phyloP scores from a whole-genome alignment of 1,284 basidiomycete species.

The Pseudozyma hubeiensis region DNA sequence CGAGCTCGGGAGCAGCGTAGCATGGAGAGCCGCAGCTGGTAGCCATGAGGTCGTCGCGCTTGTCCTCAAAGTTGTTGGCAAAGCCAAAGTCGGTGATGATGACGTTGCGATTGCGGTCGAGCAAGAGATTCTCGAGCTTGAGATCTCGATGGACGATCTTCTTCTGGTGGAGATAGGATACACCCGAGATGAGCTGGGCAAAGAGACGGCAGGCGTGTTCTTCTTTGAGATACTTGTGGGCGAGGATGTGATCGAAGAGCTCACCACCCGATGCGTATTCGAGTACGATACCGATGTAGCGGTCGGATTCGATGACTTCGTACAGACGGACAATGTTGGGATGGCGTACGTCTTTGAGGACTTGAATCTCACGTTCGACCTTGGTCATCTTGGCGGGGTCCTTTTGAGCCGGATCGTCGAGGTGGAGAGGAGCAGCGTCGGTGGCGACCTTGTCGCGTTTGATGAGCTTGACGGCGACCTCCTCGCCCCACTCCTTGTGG shows the following conservation, averaged over 20 bases:
- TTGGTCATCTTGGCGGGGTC: slow-evolving; percentile 83
- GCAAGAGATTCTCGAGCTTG: slow-evolving; percentile 96
- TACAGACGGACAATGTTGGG: slow-evolving; percentile 98
- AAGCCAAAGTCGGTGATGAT: slow-evolving; percentile 99
- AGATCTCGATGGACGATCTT: slow-evolving; percentile 99
- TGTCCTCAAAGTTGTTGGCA: slow-evolving; percentile 89
- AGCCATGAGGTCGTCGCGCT: slow-evolving; percentile 93
- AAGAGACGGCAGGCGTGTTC: slow-evolving; percentile 95
- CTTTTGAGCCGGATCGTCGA: slow-evolving; percentile 45
- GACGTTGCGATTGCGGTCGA: slow-evolving; percentile 96
- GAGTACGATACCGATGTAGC: slow-evolving; percentile 99
- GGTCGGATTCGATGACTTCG: slow-evolving; percentile 99
- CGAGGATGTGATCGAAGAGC: slow-evolving; percentile 98
- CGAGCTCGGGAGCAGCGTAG: slow-evolving; percentile 98
- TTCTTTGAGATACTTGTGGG: slow-evolving; percentile 95
- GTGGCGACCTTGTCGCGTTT: slow-evolving; percentile 91
- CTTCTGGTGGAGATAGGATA: slow-evolving; percentile 98
- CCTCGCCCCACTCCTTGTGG: slow-evolving; percentile 91
- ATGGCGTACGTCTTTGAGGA: slow-evolving; percentile 90
- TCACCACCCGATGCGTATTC: slow-evolving; percentile 97
- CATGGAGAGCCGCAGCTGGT: slow-evolving; percentile 97
- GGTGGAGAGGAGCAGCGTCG: slow-evolving; percentile 67
- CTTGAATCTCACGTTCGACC: slow-evolving; percentile 97
- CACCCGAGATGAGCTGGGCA: slow-evolving; percentile 96
- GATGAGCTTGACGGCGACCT: slow-evolving; percentile 99